Conservation (phyloP, 1,139 yeast species). For the Kurtzmaniella quercitrusa region DNA sequence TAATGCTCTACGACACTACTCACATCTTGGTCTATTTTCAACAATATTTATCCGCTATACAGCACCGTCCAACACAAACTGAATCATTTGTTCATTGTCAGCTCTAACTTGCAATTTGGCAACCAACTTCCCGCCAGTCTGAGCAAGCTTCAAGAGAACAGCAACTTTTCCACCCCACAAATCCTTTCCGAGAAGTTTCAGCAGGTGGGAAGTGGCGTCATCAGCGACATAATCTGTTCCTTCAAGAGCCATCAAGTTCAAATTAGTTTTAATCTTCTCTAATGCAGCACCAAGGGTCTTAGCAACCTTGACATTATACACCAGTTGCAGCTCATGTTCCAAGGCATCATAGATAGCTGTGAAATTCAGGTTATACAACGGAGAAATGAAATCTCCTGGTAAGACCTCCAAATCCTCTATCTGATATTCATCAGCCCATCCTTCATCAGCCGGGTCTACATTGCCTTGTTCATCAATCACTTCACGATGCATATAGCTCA, state of each 20-base stretch:
- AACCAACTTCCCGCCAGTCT: constrained; percentile 65
- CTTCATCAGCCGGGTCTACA: constrained; percentile 67
- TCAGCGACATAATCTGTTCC: constrained; percentile 66
- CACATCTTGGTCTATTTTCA: background rate
- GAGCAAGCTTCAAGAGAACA: constrained; percentile 66
- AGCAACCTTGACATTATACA: constrained; percentile 34
- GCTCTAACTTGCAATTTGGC: constrained; percentile 73
- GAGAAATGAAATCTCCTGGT: constrained; percentile 80
- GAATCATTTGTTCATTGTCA: constrained; percentile 49
- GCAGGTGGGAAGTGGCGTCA: constrained; percentile 60
- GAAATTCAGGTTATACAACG: constrained; percentile 77
- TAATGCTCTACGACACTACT: background rate
- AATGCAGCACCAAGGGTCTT: constrained; percentile 36
- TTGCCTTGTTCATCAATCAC: constrained; percentile 73
- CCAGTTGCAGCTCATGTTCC: constrained; percentile 30
- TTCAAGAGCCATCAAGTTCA: constrained; percentile 79
- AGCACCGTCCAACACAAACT: constrained; percentile 42
- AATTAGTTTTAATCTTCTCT: constrained; percentile 48
- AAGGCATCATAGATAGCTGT: constrained; percentile 72
- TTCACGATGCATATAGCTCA: constrained; percentile 78
- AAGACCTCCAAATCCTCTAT: constrained; percentile 72
- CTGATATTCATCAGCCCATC: constrained; percentile 91
- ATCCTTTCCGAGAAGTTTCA: constrained; percentile 82
- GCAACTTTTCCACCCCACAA: constrained; percentile 72
- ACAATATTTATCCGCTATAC: constrained; percentile 1